These are phyloP conservation scores for Gnetum montanum DNA, from an alignment of 75 land plant genomes.

Conservation along the genomic window DNA sequence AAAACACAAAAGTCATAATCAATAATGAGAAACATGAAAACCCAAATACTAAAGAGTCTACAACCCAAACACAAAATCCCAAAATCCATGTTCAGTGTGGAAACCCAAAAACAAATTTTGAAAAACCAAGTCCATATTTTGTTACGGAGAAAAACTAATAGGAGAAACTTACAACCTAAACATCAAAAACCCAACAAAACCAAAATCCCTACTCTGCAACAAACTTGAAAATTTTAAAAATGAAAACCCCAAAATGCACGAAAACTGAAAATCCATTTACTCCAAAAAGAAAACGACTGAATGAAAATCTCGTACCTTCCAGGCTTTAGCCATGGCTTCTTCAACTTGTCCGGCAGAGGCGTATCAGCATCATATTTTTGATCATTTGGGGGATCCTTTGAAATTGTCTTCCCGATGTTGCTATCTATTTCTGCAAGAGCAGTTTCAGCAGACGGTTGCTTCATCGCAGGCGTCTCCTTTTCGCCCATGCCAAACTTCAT, in stretches of 20 bases:
- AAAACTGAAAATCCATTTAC: neutral
- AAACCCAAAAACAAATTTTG: neutral
- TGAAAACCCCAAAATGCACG: neutral
- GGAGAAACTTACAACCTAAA: neutral
- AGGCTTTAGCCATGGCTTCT: conserved; percentile 3
- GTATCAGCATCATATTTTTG: too few species aligned
- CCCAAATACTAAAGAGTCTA: neutral
- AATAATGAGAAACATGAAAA: neutral
- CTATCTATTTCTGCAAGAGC: too few species aligned
- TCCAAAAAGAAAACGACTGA: neutral
- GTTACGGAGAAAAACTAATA: neutral
- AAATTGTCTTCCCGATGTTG: too few species aligned
- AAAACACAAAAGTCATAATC: too few species aligned
- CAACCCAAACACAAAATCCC: too few species aligned
- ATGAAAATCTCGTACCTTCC: conserved; percentile 1
- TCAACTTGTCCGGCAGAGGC: conserved; percentile 2
- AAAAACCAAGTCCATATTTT: neutral
- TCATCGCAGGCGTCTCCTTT: too few species aligned
- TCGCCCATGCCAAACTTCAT: too few species aligned
- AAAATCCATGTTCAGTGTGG: too few species aligned
- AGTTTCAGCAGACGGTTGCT: too few species aligned
- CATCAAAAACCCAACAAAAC: neutral
- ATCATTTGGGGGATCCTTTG: too few species aligned
- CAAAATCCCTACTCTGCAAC: neutral
- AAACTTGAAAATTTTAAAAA: neutral